Percentiles rank a stretch among this genome's conserved stretches.
Conservation (phyloP, 192 early-diverging fungal genomes). For the Entophlyctis luteolus region DNA sequence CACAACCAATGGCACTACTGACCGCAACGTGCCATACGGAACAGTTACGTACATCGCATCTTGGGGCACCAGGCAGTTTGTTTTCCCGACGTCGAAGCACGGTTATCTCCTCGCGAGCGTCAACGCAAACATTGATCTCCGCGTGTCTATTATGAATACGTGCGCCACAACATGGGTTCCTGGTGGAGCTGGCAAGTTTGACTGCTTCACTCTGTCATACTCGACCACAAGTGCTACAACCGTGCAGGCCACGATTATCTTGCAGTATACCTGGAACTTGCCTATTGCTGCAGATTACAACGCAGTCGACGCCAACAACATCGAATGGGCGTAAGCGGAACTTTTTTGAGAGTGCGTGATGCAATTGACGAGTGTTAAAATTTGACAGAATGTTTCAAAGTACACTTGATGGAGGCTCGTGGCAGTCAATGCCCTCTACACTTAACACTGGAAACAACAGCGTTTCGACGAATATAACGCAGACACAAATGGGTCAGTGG, state of each 20-base stretch:
- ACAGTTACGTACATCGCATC: not conserved
- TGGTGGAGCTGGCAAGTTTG: conserved; percentile 14
- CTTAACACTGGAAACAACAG: not conserved
- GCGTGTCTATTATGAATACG: not conserved
- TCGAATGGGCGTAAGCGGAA: conserved; percentile 8
- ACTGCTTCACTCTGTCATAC: conserved; percentile 7
- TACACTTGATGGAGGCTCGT: conserved; percentile 10
- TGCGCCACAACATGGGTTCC: conserved; percentile 15
- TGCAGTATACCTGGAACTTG: conserved; percentile 9
- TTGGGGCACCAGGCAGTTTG: not conserved
- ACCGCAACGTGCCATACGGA: not conserved
- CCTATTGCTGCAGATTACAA: conserved; percentile 4
- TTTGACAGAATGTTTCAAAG: not conserved
- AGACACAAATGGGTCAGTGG: conserved; percentile 5
- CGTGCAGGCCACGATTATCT: not conserved
- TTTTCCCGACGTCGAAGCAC: not conserved
- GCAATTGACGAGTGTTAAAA: not conserved
- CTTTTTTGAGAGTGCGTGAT: not conserved
- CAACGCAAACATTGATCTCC: not conserved
- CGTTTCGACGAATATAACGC: not conserved
- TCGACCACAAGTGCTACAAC: not conserved
- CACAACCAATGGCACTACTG: not conserved
- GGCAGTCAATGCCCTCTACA: not conserved
- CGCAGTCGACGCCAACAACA: not conserved
- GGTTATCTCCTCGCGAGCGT: not conserved